phyloP scores from a whole-genome alignment of 331 rosid species.

The Cucumis variabilis region DNA sequence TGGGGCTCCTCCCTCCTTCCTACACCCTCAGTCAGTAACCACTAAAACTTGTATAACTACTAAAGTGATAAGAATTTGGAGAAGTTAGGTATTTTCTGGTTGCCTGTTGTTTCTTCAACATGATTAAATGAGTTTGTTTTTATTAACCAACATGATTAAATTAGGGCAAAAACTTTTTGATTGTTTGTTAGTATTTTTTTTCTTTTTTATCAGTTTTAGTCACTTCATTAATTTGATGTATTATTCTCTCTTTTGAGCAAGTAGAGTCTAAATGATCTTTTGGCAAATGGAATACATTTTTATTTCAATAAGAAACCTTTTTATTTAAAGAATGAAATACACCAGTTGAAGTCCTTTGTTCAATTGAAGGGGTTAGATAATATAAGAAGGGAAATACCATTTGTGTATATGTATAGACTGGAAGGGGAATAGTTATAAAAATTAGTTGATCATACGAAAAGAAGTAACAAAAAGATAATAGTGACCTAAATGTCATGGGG shows the following conservation, averaged over 20 bases:
- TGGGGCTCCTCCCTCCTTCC: neutral
- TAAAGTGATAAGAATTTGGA: too few species aligned
- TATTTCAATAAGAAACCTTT: conserved; percentile 13
- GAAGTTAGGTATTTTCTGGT: too few species aligned
- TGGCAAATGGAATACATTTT: neutral
- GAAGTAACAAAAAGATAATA: conserved; percentile 14
- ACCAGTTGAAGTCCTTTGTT: neutral
- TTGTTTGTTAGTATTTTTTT: too few species aligned
- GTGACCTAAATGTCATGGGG: neutral
- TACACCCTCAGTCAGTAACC: neutral
- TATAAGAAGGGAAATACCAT: neutral
- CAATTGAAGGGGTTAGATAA: neutral
- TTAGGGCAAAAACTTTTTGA: too few species aligned
- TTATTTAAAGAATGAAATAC: neutral
- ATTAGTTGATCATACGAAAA: neutral
- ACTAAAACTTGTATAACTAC: conserved; percentile 5
- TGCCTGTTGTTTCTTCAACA: too few species aligned
- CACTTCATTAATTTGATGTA: neutral
- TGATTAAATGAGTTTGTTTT: too few species aligned
- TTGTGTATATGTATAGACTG: neutral
- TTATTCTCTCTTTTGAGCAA: neutral
- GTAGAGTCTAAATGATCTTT: neutral
- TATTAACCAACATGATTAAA: too few species aligned
- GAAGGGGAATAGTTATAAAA: neutral
- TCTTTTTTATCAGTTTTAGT: neutral